phyloP scores from a whole-genome alignment of 129 eudicot species.

The Smallanthus sonchifolius region DNA sequence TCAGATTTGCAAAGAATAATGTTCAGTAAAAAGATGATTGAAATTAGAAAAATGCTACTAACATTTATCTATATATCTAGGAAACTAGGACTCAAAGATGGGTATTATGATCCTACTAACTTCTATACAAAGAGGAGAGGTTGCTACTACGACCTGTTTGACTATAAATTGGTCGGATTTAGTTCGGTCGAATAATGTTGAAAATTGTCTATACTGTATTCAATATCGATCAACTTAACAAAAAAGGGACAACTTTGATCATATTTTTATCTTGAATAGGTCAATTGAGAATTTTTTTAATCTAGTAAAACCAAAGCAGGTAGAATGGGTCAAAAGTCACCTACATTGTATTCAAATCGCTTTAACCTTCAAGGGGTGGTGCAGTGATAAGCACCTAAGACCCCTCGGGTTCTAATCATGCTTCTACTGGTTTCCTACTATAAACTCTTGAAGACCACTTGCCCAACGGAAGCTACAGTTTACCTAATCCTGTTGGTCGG shows the following conservation, averaged over 20 bases:
- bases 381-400: no score
- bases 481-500: no score
- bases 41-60: neutral
- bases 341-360: neutral
- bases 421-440: no score
- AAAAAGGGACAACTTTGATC: neutral
- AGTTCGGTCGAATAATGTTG: neutral
- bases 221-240: neutral
- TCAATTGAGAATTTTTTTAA: neutral
- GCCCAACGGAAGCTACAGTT: no score
- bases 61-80: no score
- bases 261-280: neutral
- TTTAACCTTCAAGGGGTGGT: neutral
- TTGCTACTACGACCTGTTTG: neutral
- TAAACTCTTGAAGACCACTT: no score
- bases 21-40: neutral
- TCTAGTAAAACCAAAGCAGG: neutral
- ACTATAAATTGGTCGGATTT: neutral
- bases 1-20: slow-evolving; percentile 4
- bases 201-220: neutral
- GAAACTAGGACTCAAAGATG: neutral
- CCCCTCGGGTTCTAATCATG: no score
- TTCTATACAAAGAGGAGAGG: neutral
- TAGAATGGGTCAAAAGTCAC: neutral
- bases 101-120: neutral